Percentiles rank a stretch among this genome's conserved stretches.
Evolutionary conservation across 768 basidiomycete genomes (phyloP).

Genomic region (Hygrocybe punicea): DNA sequence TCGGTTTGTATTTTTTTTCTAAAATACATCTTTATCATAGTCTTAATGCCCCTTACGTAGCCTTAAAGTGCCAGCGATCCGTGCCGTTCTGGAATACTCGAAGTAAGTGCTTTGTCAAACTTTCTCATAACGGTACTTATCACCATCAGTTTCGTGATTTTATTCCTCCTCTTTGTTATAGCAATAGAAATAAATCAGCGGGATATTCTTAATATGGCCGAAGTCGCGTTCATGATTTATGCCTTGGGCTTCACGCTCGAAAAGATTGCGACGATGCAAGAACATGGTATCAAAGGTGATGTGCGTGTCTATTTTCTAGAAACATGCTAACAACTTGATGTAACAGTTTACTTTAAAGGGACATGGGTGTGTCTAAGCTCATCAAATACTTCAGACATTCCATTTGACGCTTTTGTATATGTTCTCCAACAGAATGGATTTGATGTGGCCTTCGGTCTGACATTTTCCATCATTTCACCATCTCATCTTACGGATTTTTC

Average conservation of each 20-base stretch:
- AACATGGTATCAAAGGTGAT: slow-evolving; percentile 85
- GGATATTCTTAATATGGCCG: slow-evolving; percentile 59
- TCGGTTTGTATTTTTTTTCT: slow-evolving; percentile 47
- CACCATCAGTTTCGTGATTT: slow-evolving; percentile 61
- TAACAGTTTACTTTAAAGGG: slow-evolving; percentile 74
- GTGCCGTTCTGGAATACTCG: slow-evolving; percentile 82
- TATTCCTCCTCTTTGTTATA: slow-evolving; percentile 75
- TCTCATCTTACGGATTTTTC: neutral
- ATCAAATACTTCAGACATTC: slow-evolving; percentile 1
- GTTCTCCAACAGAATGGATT: slow-evolving; percentile 72
- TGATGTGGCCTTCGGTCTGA: slow-evolving; percentile 81
- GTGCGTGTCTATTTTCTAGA: neutral
- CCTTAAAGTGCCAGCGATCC: slow-evolving; percentile 89
- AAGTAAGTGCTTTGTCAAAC: slow-evolving; percentile 49
- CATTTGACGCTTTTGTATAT: slow-evolving; percentile 6
- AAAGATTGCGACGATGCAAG: slow-evolving; percentile 92
- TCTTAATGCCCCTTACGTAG: slow-evolving; percentile 34
- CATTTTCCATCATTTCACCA: neutral
- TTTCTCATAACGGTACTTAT: neutral
- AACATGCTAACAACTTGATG: neutral
- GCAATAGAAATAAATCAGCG: slow-evolving; percentile 72
- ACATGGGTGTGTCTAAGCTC: slow-evolving; percentile 58
- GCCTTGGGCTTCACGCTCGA: slow-evolving; percentile 84
- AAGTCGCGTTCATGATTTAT: slow-evolving; percentile 76
- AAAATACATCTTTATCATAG: neutral